Evolutionary conservation across 2,329 filamentous ascomycete species (phyloP), one percentile per base, ranked within the genome.

Genomic region (Ceratocystis destructans): DNA sequence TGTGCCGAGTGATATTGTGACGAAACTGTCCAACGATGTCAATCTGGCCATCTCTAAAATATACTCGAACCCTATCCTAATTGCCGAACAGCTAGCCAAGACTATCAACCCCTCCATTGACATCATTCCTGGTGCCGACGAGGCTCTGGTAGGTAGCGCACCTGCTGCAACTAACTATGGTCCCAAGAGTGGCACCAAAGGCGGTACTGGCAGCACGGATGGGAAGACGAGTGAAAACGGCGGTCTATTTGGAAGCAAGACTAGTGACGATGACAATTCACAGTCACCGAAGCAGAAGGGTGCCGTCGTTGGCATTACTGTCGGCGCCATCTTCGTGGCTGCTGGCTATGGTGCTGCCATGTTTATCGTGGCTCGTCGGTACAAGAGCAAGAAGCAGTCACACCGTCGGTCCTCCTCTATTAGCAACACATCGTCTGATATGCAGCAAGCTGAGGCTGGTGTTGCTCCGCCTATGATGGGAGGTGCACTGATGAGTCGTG

Each of bases 341-440:
- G 88, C 87, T 63, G 86, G 90, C n/a, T 96, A 96, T 71, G 92
- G 91, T 73, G 89, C 88, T 12, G 91, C 90, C 74, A 96, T 96
- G 92, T 93, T 96, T 79, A 86, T 94, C 72, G 85, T 96, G 70
- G 92, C 92, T 62, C 87, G 91, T 69, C 84, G 92, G 68, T 96
- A 96, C 82, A 90, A 92, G 81, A 87, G 88, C 78, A 90, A 88
- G 82, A 87, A 85, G 77, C 83, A 88, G 74, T 79, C 84, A 63
- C 89, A 95, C 77, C 83, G 86, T 72, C 88, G 90, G 68, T 81
- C 87, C 64, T 90, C 85, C 80, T 95, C 90, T 59, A 77, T 93
- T 69, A 81, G 80, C 62, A 81, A 79, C 70, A 77, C 73, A 71
- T 76, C 78, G 1, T 79, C 80, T 1, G 79, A 82, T 68, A 83